Evolutionary conservation across 78 protist species (phyloP).

Genomic region (Planoprotostelium fungivorum): DNA sequence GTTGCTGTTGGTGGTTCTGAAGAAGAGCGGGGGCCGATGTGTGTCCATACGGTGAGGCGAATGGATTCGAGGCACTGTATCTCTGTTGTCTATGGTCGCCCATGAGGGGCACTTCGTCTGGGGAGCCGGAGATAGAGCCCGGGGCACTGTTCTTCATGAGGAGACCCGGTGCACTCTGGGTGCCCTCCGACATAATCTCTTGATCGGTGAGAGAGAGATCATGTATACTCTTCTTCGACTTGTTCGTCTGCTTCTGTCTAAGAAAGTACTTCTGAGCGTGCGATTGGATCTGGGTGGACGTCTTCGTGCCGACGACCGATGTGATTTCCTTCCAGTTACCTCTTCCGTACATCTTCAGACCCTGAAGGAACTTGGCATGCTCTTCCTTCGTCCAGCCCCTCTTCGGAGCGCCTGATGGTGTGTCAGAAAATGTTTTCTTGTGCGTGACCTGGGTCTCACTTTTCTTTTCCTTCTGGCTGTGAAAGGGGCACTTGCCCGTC

Average conservation of each 20-base stretch:
- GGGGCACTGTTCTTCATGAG: too few relatives aligned
- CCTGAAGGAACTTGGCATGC: constrained; percentile 55
- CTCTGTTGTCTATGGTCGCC: too few relatives aligned
- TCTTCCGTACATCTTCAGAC: constrained; percentile 48
- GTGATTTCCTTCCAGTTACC: constrained; percentile 73
- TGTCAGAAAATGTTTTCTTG: background rate
- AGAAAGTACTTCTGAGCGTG: constrained; percentile 78
- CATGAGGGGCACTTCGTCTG: too few relatives aligned
- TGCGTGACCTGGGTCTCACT: background rate
- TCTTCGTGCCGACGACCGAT: constrained; percentile 34
- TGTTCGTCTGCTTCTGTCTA: constrained; percentile 49
- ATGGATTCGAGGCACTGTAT: too few relatives aligned
- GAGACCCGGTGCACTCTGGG: too few relatives aligned
- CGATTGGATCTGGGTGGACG: constrained; percentile 71
- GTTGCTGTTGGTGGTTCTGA: too few relatives aligned
- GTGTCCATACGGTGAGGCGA: too few relatives aligned
- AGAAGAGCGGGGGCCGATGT: too few relatives aligned
- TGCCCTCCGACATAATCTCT: too few relatives aligned
- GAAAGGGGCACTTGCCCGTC: background rate
- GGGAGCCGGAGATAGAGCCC: too few relatives aligned
- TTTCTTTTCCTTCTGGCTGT: background rate
- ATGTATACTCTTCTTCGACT: constrained; percentile 57
- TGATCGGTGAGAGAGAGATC: constrained; percentile 60
- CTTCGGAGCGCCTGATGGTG: background rate
- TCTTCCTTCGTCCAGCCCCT: constrained; percentile 70